Evolutionary conservation across 768 basidiomycete species (phyloP), one percentile per base, ranked within the genome.

Genomic region (Trichaptum fuscoviolaceum): DNA sequence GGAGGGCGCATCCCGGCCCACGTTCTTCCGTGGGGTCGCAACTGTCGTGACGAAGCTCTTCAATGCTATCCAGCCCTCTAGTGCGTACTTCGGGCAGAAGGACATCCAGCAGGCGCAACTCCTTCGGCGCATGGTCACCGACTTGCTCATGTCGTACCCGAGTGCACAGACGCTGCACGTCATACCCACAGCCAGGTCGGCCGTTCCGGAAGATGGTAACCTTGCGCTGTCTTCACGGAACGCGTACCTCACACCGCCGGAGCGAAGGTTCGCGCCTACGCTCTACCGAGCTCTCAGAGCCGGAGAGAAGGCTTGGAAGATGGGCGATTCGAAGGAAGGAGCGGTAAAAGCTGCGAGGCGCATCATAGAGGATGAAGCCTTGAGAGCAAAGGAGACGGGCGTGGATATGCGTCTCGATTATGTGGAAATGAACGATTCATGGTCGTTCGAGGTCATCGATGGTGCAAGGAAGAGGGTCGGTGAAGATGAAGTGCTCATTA

Each of bases 41-140:
- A 99, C 97, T 0, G 87, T 98, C 64, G 95, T 96, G 66, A 90
- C 91, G 0, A 99, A 99, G 74, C 83, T 99, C 15, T 97, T 99
- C 82, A 96, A 98, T 72, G 87, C 86, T 60, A 85, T 98, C 57
- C 86, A 96, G 95, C 96, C 96, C 6, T 92, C 92, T 59, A 86
- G 89, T 69, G 88, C 92, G 24, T 98, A 99, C 76, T 97, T 99
- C 69, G 96, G 97, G 0, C 96, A 99, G 77, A 99, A 99, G 75
- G 96, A 99, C 74, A 97, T 99, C 64, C 97, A 99, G 73, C 97
- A 99, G 75, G 94, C 92, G 0, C 79, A 98, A 18, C 78, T 99
- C 59, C 81, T 99, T 35, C 89, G 90, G 35, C 86, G 88, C 4
- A 80, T 99, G 77, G 83, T 84, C 64, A 79, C 83, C 30, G 97